Conservation (phyloP, 2,329 filamentous ascomycete species). For the Calonectria montana region DNA sequence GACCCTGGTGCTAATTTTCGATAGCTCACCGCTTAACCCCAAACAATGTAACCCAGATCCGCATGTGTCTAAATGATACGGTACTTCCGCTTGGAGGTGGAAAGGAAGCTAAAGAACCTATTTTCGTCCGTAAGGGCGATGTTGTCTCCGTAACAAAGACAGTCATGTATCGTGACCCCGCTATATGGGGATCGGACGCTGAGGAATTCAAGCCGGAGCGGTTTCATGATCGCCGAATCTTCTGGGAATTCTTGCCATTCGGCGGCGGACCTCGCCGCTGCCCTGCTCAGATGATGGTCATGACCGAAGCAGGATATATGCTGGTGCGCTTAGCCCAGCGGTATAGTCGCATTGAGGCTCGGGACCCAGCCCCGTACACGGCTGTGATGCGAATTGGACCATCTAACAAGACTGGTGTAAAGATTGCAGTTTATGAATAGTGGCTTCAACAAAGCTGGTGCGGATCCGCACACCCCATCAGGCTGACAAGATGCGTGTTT, state of each 20-base stretch:
- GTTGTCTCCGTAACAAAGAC: conserved; percentile 56
- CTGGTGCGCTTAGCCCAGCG: conserved; percentile 13
- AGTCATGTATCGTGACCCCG: conserved; percentile 49
- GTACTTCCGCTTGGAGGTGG: conserved; percentile 64
- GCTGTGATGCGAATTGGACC: conserved; percentile 25
- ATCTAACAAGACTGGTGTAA: conserved; percentile 21
- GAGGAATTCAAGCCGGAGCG: conserved; percentile 55
- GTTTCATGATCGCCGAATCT: conserved; percentile 39
- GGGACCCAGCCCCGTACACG: conserved; percentile 20
- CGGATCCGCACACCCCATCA: not conserved
- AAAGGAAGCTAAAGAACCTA: conserved; percentile 55
- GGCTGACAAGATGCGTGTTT: not conserved
- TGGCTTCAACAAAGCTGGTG: not conserved
- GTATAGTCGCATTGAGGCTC: conserved; percentile 23
- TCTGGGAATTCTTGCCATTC: conserved; percentile 37
- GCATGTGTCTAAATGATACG: conserved; percentile 50
- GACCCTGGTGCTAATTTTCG: not conserved
- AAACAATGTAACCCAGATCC: conserved; percentile 30
- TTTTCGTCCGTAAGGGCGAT: conserved; percentile 62
- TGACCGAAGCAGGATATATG: conserved; percentile 35
- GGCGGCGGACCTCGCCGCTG: conserved; percentile 35
- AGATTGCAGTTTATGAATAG: conserved; percentile 22
- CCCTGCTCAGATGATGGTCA: conserved; percentile 36
- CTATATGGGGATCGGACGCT: conserved; percentile 52
- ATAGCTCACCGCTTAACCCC: conserved; percentile 27